Conservation (phyloP, 306 rosid genomes). For the Styphnolobium japonicum region DNA sequence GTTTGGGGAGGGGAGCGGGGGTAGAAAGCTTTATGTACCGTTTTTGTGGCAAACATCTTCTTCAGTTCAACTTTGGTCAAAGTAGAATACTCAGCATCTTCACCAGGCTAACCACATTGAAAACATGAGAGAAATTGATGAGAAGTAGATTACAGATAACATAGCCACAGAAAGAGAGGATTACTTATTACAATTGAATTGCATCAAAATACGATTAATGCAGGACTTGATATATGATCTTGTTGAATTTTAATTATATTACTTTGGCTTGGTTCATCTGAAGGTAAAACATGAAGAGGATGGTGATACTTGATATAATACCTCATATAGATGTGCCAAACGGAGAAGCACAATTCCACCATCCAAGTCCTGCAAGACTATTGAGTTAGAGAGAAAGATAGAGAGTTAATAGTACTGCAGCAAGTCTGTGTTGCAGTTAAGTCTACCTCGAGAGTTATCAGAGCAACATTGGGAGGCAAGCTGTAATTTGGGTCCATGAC, state of each 20-base stretch:
- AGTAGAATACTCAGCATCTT: constrained; percentile 62
- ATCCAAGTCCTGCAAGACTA: constrained; percentile 66
- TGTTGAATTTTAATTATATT: neutral
- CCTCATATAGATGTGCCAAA: constrained; percentile 91
- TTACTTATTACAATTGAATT: neutral
- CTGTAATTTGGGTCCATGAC: constrained; percentile 54
- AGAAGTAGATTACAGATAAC: neutral
- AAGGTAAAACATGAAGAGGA: neutral
- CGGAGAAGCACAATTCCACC: constrained; percentile 72
- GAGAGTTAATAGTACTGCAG: neutral
- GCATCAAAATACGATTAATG: neutral
- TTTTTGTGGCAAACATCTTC: constrained; percentile 62
- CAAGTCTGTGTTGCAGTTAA: neutral
- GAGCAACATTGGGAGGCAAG: constrained; percentile 80
- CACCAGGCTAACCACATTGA: constrained; percentile 45
- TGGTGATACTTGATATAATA: constrained; percentile 10
- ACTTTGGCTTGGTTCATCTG: neutral
- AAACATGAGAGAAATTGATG: constrained; percentile 11
- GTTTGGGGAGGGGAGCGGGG: neutral
- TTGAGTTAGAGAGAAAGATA: neutral
- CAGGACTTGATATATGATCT: neutral
- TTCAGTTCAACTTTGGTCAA: constrained; percentile 71
- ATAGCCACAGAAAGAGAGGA: neutral
- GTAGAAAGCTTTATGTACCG: constrained; percentile 33
- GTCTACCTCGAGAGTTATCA: constrained; percentile 83